phyloP scores from a whole-genome alignment of 2,329 filamentous ascomycete species.

The Botrytis fabae region DNA sequence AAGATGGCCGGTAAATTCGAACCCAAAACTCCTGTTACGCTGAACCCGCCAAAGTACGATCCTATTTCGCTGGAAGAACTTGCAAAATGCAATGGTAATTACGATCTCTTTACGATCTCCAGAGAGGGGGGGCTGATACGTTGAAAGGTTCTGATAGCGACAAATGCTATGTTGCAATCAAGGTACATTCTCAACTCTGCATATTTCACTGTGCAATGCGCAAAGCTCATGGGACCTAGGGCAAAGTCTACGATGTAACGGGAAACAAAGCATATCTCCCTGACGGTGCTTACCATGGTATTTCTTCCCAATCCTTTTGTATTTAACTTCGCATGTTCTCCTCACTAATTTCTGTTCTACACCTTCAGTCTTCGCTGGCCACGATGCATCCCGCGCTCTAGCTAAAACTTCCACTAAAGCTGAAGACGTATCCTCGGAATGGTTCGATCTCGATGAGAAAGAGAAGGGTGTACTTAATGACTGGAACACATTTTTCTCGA shows the following conservation, averaged over 20 bases:
- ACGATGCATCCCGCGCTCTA: slow-evolving; percentile 91
- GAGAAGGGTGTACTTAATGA: slow-evolving; percentile 83
- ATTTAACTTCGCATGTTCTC: background rate
- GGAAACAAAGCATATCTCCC: slow-evolving; percentile 85
- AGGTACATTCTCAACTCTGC: slow-evolving; percentile 46
- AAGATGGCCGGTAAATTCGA: slow-evolving; percentile 68
- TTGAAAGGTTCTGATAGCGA: slow-evolving; percentile 61
- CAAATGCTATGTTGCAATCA: slow-evolving; percentile 69
- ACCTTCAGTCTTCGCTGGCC: slow-evolving; percentile 82
- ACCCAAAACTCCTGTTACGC: slow-evolving; percentile 72
- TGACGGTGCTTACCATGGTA: slow-evolving; percentile 83
- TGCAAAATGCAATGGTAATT: slow-evolving; percentile 77
- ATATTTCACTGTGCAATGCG: background rate
- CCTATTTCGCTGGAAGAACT: slow-evolving; percentile 79
- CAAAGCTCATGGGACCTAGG: slow-evolving; percentile 51
- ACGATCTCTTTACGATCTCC: background rate
- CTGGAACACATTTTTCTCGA: slow-evolving; percentile 95
- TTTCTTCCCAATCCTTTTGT: slow-evolving; percentile 32
- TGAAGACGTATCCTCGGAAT: slow-evolving; percentile 81
- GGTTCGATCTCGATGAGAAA: slow-evolving; percentile 79
- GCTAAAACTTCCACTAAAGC: slow-evolving; percentile 82
- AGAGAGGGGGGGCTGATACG: slow-evolving; percentile 10
- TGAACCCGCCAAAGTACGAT: slow-evolving; percentile 85
- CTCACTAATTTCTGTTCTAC: background rate
- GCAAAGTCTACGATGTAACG: slow-evolving; percentile 90